Conservation (phyloP, 2,329 filamentous ascomycete species). For the Pseudocercospora fuligena region DNA sequence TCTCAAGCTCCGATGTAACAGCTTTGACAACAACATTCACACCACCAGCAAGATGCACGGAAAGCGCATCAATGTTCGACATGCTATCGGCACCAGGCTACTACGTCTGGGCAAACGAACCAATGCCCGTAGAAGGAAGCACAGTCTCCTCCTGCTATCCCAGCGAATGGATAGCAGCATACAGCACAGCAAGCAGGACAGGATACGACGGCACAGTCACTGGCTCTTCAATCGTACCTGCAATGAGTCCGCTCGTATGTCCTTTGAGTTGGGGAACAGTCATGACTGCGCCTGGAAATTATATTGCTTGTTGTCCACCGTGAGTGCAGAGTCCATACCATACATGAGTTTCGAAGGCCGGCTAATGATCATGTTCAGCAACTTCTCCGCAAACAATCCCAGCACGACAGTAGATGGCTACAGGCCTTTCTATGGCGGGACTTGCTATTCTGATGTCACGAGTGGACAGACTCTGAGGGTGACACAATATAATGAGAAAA, state of each 20-base stretch:
- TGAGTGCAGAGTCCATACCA: neutral
- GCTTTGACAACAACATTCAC: conserved; percentile 23
- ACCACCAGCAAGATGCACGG: conserved; percentile 22
- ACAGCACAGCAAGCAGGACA: conserved; percentile 5
- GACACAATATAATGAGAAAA: conserved; percentile 22
- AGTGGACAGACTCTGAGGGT: conserved; percentile 15
- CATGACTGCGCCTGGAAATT: conserved; percentile 24
- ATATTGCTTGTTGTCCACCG: conserved; percentile 28
- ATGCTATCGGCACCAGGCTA: conserved; percentile 19
- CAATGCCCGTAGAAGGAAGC: conserved; percentile 16
- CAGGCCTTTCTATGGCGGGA: conserved; percentile 24
- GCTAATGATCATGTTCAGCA: conserved; percentile 1
- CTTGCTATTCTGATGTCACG: conserved; percentile 23
- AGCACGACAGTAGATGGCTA: conserved; percentile 20
- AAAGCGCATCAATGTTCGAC: conserved; percentile 13
- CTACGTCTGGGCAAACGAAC: conserved; percentile 23
- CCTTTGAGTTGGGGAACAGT: conserved; percentile 21
- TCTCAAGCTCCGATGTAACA: neutral
- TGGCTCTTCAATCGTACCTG: conserved; percentile 17
- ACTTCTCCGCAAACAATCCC: conserved; percentile 15
- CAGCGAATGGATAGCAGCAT: conserved; percentile 16
- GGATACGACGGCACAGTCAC: neutral
- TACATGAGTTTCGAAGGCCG: neutral
- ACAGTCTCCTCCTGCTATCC: conserved; percentile 23
- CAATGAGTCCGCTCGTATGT: conserved; percentile 23